Percentiles rank a stretch among this genome's conserved stretches.
phyloP scores from a whole-genome alignment of 768 basidiomycete genomes.

The Hericium rajendrae region DNA sequence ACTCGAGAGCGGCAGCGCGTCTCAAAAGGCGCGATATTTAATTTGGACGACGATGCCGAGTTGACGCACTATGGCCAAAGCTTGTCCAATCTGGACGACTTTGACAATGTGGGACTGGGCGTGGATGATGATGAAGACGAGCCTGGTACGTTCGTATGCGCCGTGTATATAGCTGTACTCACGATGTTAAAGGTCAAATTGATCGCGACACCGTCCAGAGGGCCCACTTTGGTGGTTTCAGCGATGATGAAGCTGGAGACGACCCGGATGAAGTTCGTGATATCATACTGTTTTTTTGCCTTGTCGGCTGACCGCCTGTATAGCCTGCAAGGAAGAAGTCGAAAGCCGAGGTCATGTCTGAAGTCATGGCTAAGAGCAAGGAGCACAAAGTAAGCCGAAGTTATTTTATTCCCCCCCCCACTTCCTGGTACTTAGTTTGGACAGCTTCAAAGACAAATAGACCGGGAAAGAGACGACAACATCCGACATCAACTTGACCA shows the following conservation, averaged over 20 bases:
- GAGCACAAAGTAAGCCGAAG: constrained; percentile 64
- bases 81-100: constrained; percentile 76
- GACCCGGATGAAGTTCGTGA: constrained; percentile 32
- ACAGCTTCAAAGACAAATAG: constrained; percentile 80
- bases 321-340: constrained; percentile 75
- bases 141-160: constrained; percentile 19
- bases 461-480: constrained; percentile 77
- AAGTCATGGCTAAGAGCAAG: constrained; percentile 96
- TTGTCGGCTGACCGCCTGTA: no score
- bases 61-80: constrained; percentile 89
- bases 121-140: constrained; percentile 46
- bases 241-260: constrained; percentile 51
- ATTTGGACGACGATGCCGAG: constrained; percentile 86
- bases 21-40: constrained; percentile 72
- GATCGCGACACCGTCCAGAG: constrained; percentile 54
- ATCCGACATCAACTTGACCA: constrained; percentile 83
- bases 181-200: constrained; percentile 44
- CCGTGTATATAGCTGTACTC: neutral
- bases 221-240: constrained; percentile 83
- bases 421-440: neutral
- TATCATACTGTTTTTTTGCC: no score
- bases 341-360: constrained; percentile 95
- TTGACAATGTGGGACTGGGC: constrained; percentile 60
- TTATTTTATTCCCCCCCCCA: neutral
- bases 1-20: constrained; percentile 79